Conservation (phyloP, 306 rosid species). For the Glycyrrhiza uralensis region DNA sequence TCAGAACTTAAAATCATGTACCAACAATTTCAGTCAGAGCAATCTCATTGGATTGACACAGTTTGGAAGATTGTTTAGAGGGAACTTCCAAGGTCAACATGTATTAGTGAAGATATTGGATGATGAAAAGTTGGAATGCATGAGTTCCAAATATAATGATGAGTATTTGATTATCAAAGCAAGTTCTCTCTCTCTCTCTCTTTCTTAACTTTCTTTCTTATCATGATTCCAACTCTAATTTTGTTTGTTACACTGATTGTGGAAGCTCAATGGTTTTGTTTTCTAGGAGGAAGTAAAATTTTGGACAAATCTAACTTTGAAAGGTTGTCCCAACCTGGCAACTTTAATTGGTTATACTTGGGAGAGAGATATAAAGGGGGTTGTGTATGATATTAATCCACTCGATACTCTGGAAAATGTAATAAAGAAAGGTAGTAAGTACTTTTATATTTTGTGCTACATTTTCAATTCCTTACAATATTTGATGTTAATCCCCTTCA, state of each 20-base stretch:
- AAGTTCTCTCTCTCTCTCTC: background rate
- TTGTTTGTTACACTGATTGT: no score
- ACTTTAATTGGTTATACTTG: slow-evolving; percentile 57
- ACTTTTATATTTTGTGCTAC: background rate
- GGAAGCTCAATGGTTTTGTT: background rate
- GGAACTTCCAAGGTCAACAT: slow-evolving; percentile 32
- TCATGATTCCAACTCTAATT: background rate
- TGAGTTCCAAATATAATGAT: slow-evolving; percentile 26
- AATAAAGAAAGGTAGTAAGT: slow-evolving; percentile 41
- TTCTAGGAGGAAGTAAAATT: slow-evolving; percentile 55
- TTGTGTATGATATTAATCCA: slow-evolving; percentile 59
- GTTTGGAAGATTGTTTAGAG: slow-evolving; percentile 54
- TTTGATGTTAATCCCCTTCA: background rate
- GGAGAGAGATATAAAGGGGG: slow-evolving; percentile 47
- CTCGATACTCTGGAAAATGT: slow-evolving; percentile 47
- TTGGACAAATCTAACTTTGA: slow-evolving; percentile 37
- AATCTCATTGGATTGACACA: slow-evolving; percentile 50
- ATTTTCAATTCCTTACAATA: background rate
- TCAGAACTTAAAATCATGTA: slow-evolving; percentile 40
- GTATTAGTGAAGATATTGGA: slow-evolving; percentile 54
- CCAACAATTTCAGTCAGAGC: slow-evolving; percentile 40
- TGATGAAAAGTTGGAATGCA: slow-evolving; percentile 25
- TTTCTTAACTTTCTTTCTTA: background rate
- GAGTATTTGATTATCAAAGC: slow-evolving; percentile 40
- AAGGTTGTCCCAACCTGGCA: slow-evolving; percentile 42